phyloP scores from a whole-genome alignment of 139 green algal species.

The Nannochloris sp. region DNA sequence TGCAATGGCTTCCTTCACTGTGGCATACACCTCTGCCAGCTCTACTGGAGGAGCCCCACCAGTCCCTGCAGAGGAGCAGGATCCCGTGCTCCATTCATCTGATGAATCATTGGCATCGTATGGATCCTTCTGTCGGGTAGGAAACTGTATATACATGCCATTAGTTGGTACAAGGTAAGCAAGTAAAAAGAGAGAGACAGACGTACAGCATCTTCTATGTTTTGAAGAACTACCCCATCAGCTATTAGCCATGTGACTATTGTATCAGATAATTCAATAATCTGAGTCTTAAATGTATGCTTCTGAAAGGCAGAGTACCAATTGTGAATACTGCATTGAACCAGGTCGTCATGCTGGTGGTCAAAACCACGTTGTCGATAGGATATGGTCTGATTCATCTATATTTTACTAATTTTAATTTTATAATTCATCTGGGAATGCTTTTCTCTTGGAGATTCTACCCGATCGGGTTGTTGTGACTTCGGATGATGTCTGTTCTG shows the following conservation, averaged over 20 bases:
- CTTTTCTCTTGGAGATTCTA: no score
- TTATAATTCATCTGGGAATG: no score
- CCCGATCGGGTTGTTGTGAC: no score
- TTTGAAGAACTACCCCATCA: slow-evolving; percentile 47
- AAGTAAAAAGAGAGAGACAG: no score
- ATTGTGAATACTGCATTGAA: slow-evolving; percentile 33
- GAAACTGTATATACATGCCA: no score
- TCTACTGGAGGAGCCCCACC: background rate
- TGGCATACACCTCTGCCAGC: slow-evolving; percentile 26
- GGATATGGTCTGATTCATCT: no score
- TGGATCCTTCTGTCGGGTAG: background rate
- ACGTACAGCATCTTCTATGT: slow-evolving; percentile 35
- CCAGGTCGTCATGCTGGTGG: slow-evolving; percentile 15
- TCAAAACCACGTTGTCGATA: no score
- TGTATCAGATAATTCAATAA: slow-evolving; percentile 37
- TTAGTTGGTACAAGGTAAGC: no score
- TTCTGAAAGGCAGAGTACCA: slow-evolving; percentile 45
- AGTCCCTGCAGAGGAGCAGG: background rate
- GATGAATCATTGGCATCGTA: background rate
- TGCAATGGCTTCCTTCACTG: slow-evolving; percentile 46
- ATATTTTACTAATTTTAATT: no score
- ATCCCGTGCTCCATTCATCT: no score
- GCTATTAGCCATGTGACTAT: slow-evolving; percentile 53
- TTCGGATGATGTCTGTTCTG: no score
- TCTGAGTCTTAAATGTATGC: slow-evolving; percentile 17